Evolutionary conservation across 1,139 yeast genomes (phyloP).

Genomic region (Candida buenavistaensis): DNA sequence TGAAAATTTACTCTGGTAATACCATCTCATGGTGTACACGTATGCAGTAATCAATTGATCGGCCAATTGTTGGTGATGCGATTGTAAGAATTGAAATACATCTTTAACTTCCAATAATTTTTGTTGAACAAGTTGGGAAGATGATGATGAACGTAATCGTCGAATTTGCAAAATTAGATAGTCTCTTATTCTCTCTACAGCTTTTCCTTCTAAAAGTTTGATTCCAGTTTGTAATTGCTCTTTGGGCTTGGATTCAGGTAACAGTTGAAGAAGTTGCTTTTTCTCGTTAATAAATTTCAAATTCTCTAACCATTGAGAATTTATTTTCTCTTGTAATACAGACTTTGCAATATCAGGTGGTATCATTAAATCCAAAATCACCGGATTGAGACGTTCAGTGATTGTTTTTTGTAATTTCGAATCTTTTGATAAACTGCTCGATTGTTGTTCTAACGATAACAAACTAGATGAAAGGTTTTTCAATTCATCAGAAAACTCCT

Average conservation of each 20-base stretch:
- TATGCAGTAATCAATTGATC: conserved; percentile 79
- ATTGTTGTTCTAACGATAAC: conserved; percentile 54
- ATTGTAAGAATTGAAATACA: conserved; percentile 54
- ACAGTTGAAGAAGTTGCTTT: conserved; percentile 40
- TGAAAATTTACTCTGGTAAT: conserved; percentile 75
- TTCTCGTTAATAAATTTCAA: conserved; percentile 58
- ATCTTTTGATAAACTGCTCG: conserved; percentile 30
- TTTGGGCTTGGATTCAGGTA: conserved; percentile 35
- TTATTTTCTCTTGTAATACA: conserved; percentile 42
- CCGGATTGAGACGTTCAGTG: conserved; percentile 63
- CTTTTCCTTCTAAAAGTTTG: conserved; percentile 46
- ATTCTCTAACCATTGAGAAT: conserved; percentile 58
- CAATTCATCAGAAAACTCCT: conserved; percentile 57
- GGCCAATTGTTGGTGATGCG: conserved; percentile 64
- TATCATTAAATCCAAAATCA: conserved; percentile 69
- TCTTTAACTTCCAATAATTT: conserved; percentile 62
- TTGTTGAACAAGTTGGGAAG: conserved; percentile 77
- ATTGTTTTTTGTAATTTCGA: conserved; percentile 54
- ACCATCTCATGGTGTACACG: conserved; percentile 89
- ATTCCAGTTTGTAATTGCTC: conserved; percentile 39
- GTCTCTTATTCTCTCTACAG: conserved; percentile 75
- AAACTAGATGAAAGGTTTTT: conserved; percentile 62
- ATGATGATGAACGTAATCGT: conserved; percentile 49
- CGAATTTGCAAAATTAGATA: conserved; percentile 66
- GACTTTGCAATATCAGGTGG: conserved; percentile 66